Conservation (phyloP, 2,329 filamentous ascomycete genomes). For the Fusarium denticulatum region DNA sequence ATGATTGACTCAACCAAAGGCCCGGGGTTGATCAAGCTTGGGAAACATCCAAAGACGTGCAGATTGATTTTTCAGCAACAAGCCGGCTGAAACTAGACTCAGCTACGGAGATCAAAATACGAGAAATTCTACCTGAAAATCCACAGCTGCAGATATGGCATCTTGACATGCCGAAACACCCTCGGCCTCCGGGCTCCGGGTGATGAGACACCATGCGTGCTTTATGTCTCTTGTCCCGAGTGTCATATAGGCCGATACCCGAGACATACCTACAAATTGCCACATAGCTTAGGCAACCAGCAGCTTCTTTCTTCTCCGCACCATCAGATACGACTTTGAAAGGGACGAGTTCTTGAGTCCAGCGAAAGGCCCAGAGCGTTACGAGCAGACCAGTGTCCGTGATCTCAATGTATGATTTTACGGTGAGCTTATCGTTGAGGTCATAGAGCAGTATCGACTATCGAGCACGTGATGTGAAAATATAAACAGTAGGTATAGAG, state of each 20-base stretch:
- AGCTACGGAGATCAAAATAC: accelerated
- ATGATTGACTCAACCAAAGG: too few relatives aligned
- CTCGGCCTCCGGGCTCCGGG: background rate
- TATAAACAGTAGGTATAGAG: background rate
- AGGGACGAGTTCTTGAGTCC: too few relatives aligned
- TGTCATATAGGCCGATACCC: too few relatives aligned
- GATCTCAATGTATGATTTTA: background rate
- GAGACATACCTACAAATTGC: background rate
- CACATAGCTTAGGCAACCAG: background rate
- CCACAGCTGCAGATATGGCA: background rate
- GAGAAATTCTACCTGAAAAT: background rate
- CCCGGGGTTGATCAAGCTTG: too few relatives aligned
- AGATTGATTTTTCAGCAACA: too few relatives aligned
- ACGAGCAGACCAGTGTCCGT: background rate
- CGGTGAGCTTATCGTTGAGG: background rate
- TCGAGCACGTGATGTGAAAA: background rate
- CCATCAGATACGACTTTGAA: too few relatives aligned
- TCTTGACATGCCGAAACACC: background rate
- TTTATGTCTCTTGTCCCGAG: accelerated
- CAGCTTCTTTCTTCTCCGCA: accelerated
- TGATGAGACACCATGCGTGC: too few relatives aligned
- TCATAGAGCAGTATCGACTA: accelerated
- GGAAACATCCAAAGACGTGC: too few relatives aligned
- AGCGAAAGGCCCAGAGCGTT: accelerated
- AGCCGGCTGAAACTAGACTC: background rate